Evolutionary conservation across 2,329 filamentous ascomycete species (phyloP).

Genomic region (Fusarium gaditjirri): DNA sequence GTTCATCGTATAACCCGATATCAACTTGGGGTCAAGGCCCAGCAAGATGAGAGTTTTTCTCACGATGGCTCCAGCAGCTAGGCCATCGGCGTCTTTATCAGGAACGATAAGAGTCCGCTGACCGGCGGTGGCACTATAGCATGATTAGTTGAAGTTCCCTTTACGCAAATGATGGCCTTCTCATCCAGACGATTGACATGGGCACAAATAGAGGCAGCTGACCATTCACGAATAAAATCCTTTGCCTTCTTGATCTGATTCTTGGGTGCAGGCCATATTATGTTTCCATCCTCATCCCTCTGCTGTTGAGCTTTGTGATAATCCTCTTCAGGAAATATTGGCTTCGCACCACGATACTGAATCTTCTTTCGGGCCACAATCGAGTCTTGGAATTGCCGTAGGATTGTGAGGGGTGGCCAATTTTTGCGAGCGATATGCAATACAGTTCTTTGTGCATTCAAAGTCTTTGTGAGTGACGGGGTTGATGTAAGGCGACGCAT

Average conservation of each 20-base stretch:
- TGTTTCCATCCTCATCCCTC: constrained; percentile 56
- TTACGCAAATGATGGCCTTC: no score
- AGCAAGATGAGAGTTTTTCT: constrained; percentile 68
- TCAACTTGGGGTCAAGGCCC: constrained; percentile 62
- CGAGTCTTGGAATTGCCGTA: not conserved
- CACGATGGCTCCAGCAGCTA: constrained; percentile 72
- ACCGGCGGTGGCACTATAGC: constrained; percentile 1
- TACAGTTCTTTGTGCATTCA: accelerated
- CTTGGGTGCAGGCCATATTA: constrained; percentile 70
- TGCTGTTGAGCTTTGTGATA: constrained; percentile 24
- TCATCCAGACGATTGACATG: not conserved
- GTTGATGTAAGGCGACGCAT: constrained; percentile 2
- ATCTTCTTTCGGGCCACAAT: not conserved
- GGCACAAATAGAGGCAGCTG: constrained; percentile 23
- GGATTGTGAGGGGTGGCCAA: not conserved
- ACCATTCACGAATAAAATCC: constrained; percentile 69
- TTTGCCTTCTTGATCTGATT: constrained; percentile 65
- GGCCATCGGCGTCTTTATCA: constrained; percentile 75
- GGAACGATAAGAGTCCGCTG: constrained; percentile 69
- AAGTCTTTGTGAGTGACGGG: no score
- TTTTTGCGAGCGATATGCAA: accelerated
- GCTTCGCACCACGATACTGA: not conserved
- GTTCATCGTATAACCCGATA: constrained; percentile 67
- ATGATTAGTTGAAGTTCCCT: constrained; percentile 8
- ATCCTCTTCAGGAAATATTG: not conserved